A percentile compares a stretch with the other conserved stretches of the same genome.
phyloP scores from a whole-genome alignment of 768 basidiomycete species.

The Lactarius sanguifluus region DNA sequence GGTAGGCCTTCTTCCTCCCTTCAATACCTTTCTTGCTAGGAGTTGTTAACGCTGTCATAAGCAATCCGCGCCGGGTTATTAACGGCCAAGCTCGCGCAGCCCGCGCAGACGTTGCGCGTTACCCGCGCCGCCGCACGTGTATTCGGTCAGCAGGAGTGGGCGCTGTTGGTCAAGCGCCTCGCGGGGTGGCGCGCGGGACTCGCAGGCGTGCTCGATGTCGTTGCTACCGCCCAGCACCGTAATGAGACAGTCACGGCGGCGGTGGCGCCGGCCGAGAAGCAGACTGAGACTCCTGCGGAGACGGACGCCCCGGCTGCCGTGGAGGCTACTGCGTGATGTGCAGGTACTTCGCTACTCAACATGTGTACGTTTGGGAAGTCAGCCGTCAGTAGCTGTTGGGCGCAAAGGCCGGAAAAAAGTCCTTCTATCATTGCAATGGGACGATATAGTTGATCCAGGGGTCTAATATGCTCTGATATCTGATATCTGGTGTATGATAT shows the following conservation, averaged over 20 bases:
- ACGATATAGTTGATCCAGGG: neutral
- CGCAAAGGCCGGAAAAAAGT: neutral
- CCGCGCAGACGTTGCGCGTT: constrained; percentile 68
- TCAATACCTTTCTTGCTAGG: too few relatives aligned
- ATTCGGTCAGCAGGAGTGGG: neutral
- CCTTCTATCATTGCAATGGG: neutral
- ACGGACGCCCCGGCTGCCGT: constrained; percentile 6
- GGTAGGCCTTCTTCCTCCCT: constrained; percentile 44
- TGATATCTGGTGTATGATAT: neutral
- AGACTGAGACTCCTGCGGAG: neutral
- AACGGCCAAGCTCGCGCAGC: constrained; percentile 81
- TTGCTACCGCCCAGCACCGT: constrained; percentile 53
- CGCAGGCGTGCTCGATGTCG: constrained; percentile 65
- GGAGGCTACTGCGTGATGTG: constrained; percentile 15
- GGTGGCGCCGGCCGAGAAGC: constrained; percentile 15
- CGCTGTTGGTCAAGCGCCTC: neutral
- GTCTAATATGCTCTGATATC: neutral
- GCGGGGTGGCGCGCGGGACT: constrained; percentile 77
- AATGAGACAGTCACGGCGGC: constrained; percentile 30
- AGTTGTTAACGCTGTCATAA: constrained; percentile 32
- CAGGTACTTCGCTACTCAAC: neutral
- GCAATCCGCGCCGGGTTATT: constrained; percentile 80
- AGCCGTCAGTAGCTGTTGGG: neutral
- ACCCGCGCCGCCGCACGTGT: constrained; percentile 55
- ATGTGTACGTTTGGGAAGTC: neutral